Base-by-base conservation (phyloP, 2,329 filamentous ascomycete species). In the Trichophyton verrucosum region DNA sequence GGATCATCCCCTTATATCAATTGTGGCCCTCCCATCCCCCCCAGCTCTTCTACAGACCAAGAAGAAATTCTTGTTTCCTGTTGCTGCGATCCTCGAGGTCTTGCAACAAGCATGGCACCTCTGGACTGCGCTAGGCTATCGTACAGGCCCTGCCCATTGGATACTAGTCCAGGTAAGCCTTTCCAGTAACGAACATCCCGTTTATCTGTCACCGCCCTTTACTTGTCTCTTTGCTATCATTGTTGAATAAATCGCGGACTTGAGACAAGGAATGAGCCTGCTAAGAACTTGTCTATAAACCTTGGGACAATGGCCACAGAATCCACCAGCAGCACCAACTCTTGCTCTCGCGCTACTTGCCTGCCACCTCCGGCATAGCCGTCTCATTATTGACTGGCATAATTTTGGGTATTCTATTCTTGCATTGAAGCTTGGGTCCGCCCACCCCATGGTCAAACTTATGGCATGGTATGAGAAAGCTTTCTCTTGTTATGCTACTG, bases 401-500 rank as follows among this genome's bases (percentile, higher is more conserved):
- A 99, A 99, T 75, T 97, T 96, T 74, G 94, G 92, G 66, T 96
- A 92, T 80, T 92, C 90, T 7, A 95, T 99, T 67, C 83, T 99
- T 2, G 88, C 81, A 1, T 73, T 87, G 57, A 86, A 85, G 64
- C 76, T 87, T 1, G 82, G 84, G 0, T 65, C 75, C 1, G 73
- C 70, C 4, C 89, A 95, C 69, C 87, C 86, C 0, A 81, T 96
- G n/a, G 90, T 96, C 7, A 80, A 76, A 30, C 70, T 95, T 7
- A 88, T 92, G 24, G 85, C 84, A 64, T 80, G 80, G 69, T 96
- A 96, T 70, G 94, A 99, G 74, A 81, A 78, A 42, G 72, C 80
- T 13, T 83, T 95, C 46, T 87, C 88, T 57, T 82, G 82, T 33
- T 77, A 80, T 60, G 88, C 89, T 3, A 78, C 82, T 56, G 84